Percentiles rank a stretch among this genome's conserved stretches.
Conservation (phyloP, 768 basidiomycete species). For the Calocybe indica region DNA sequence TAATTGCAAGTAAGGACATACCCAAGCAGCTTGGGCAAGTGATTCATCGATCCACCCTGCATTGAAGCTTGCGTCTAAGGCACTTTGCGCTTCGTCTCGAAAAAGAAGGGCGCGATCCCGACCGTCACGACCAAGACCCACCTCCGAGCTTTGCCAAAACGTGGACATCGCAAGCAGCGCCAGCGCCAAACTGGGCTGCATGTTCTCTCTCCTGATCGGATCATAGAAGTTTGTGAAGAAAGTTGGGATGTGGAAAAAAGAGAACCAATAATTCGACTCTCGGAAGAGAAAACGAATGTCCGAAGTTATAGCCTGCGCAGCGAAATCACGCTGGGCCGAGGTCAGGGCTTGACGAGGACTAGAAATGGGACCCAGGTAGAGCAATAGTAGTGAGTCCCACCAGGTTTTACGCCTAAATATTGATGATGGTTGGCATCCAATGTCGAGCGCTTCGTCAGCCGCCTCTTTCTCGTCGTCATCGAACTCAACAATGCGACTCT, state of each 20-base stretch:
- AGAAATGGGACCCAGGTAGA: conserved; percentile 41
- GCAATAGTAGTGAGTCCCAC: conserved; percentile 66
- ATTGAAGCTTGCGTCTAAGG: conserved; percentile 65
- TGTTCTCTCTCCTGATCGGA: conserved; percentile 40
- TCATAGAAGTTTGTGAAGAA: conserved; percentile 60
- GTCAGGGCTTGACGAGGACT: conserved; percentile 27
- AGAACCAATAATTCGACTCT: conserved; percentile 64
- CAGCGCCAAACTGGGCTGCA: conserved; percentile 66
- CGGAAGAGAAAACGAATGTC: conserved; percentile 65
- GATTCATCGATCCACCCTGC: conserved; percentile 70
- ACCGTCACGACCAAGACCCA: conserved; percentile 42
- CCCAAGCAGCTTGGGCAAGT: conserved; percentile 74
- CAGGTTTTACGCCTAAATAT: conserved; percentile 67
- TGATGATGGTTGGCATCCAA: conserved; percentile 55
- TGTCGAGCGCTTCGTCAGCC: conserved; percentile 18
- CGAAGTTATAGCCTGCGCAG: conserved; percentile 37
- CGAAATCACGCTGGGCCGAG: conserved; percentile 37
- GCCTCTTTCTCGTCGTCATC: conserved; percentile 13
- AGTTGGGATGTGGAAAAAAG: conserved; percentile 65
- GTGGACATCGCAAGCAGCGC: conserved; percentile 60
- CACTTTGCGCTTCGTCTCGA: conserved; percentile 62
- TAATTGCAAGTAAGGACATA: conserved; percentile 21
- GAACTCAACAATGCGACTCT: not conserved
- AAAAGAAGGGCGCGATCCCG: conserved; percentile 53
- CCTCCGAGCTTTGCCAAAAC: conserved; percentile 66